phyloP scores from a whole-genome alignment of 352 stramenopile species.

The Pelagophyceae sp. region DNA sequence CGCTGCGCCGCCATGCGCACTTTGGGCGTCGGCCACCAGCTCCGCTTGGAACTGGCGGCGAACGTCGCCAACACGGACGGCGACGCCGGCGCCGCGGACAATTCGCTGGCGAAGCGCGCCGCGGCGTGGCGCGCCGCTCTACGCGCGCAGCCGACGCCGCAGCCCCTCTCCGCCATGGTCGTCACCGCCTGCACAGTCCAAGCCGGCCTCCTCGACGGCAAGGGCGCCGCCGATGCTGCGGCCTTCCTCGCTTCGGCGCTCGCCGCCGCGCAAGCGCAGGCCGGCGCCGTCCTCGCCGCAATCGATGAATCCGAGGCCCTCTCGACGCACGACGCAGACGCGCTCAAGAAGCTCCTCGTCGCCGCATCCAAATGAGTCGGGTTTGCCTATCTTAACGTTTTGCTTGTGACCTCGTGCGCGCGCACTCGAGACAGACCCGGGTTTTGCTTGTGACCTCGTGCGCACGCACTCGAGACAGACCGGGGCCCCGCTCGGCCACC shows the following conservation, averaged over 20 bases:
- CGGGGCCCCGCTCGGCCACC: too few species aligned
- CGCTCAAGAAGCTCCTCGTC: not conserved
- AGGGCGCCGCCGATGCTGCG: not conserved
- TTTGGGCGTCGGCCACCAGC: not conserved
- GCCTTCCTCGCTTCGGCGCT: not conserved
- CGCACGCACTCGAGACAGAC: too few species aligned
- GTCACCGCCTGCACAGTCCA: not conserved
- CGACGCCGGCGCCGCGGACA: not conserved
- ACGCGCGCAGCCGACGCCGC: too few species aligned
- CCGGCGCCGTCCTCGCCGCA: not conserved
- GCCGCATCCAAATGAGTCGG: too few species aligned
- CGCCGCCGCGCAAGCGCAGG: not conserved
- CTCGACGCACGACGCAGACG: not conserved
- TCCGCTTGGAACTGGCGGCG: not conserved
- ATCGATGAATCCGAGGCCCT: not conserved
- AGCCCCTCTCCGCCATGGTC: not conserved
- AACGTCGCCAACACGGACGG: not conserved
- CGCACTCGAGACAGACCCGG: too few species aligned
- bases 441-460: too few species aligned
- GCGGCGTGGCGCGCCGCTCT: not conserved
- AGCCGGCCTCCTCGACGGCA: not conserved
- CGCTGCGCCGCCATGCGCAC: not conserved
- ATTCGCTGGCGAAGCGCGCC: not conserved
- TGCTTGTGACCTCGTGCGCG: too few species aligned
- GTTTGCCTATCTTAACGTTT: too few species aligned